These are phyloP conservation scores for Samsoniella hepiali DNA, from an alignment of 2,329 filamentous ascomycete genomes.

Conservation along the genomic window DNA sequence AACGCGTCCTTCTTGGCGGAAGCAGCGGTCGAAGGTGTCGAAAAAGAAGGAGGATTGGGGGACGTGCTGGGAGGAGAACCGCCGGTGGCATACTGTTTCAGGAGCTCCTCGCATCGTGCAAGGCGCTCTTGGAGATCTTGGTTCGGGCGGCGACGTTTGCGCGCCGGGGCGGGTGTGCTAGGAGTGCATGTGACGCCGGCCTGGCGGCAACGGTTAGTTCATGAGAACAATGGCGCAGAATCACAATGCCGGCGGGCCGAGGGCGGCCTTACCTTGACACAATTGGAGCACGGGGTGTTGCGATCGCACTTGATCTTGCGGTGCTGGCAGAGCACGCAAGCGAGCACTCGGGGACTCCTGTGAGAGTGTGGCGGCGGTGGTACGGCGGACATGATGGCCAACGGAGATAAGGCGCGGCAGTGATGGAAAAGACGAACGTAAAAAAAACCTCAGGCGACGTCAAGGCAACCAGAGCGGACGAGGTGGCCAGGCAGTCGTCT, in stretches of 20 bases:
- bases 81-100: slow-evolving; percentile 53
- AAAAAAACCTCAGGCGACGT: neutral
- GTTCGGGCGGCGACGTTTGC: slow-evolving; percentile 57
- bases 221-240: neutral
- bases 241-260: neutral
- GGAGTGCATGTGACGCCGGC: slow-evolving; percentile 58
- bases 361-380: slow-evolving; percentile 22
- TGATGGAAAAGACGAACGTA: neutral
- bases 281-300: slow-evolving; percentile 57
- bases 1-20: slow-evolving; percentile 8
- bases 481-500: slow-evolving; percentile 5
- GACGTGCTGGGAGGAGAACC: slow-evolving; percentile 30
- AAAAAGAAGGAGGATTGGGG: slow-evolving; percentile 23
- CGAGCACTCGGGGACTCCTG: slow-evolving; percentile 47
- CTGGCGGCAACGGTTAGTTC: slow-evolving; percentile 32
- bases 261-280: slow-evolving; percentile 47
- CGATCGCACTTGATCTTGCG: slow-evolving; percentile 63
- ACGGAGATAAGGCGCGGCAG: neutral
- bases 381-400: slow-evolving; percentile 8
- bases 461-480: neutral
- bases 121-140: slow-evolving; percentile 60
- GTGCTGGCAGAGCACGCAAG: slow-evolving; percentile 57
- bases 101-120: slow-evolving; percentile 55
- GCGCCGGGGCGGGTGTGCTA: slow-evolving; percentile 57
- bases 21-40: neutral